A percentile compares a stretch with the other conserved stretches of the same genome.
Conservation (phyloP, 306 rosid genomes). For the Rosa lucieae region DNA sequence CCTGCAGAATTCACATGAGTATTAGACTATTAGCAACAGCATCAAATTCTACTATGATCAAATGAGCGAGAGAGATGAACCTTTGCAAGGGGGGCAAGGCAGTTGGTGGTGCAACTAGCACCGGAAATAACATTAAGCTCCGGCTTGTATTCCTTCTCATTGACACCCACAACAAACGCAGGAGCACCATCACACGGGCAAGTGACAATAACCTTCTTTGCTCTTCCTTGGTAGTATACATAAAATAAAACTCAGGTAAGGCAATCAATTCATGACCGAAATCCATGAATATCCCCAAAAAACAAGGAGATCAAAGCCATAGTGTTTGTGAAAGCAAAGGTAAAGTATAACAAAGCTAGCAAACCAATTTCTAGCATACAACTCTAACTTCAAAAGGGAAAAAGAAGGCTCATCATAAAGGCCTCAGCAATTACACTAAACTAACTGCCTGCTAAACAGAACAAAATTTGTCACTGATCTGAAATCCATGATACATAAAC, state of each 20-base stretch:
- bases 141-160: conserved; percentile 80
- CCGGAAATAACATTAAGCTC: conserved; percentile 76
- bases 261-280: background rate
- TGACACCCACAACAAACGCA: conserved; percentile 91
- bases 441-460: background rate
- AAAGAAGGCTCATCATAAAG: too few species aligned
- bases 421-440: too few species aligned
- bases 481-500: background rate
- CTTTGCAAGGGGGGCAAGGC: conserved; percentile 93
- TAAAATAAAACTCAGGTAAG: background rate
- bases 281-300: background rate
- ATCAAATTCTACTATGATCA: background rate
- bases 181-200: conserved; percentile 91
- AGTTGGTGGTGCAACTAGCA: conserved; percentile 95
- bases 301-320: background rate
- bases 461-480: background rate
- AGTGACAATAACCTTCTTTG: conserved; percentile 86
- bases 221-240: conserved; percentile 66
- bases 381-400: too few species aligned
- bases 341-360: background rate
- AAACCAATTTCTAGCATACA: conserved; percentile 7
- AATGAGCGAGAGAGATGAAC: conserved; percentile 21
- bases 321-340: background rate
- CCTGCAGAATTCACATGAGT: conserved; percentile 34
- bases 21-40: background rate